Evolutionary conservation across 805 yeast genomes (phyloP).

Genomic region (Tetrapisispora nanseiensis): DNA sequence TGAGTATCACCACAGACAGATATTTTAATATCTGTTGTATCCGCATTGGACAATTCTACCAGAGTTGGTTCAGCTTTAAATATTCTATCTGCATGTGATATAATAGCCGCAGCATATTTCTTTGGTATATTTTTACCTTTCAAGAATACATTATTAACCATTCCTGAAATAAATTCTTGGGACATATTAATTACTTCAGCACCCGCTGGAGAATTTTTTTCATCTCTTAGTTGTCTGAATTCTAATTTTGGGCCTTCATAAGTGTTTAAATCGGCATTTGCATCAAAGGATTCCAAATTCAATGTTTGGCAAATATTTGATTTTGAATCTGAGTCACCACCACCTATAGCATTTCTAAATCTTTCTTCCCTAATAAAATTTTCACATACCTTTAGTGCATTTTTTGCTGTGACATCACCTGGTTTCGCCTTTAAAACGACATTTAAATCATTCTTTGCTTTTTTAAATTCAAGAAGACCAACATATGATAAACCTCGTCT

Average conservation of each 20-base stretch:
- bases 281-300: slow-evolving; percentile 23
- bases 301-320: slow-evolving; percentile 23
- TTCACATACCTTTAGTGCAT: slow-evolving; percentile 51
- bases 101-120: slow-evolving; percentile 71
- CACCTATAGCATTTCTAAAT: slow-evolving; percentile 81
- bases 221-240: slow-evolving; percentile 22
- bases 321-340: slow-evolving; percentile 34
- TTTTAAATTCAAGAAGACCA: slow-evolving; percentile 67
- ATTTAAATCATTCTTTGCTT: slow-evolving; percentile 62
- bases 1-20: slow-evolving; percentile 97
- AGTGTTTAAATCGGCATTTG: slow-evolving; percentile 23
- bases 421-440: slow-evolving; percentile 54
- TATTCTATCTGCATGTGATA: slow-evolving; percentile 58
- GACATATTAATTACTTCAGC: slow-evolving; percentile 35
- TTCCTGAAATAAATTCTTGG: slow-evolving; percentile 45
- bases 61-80: slow-evolving; percentile 60
- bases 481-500: slow-evolving; percentile 75
- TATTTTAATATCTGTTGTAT: slow-evolving; percentile 32
- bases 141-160: slow-evolving; percentile 60
- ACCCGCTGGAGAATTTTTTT: slow-evolving; percentile 19
- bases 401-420: slow-evolving; percentile 55
- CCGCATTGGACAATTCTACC: slow-evolving; percentile 49
- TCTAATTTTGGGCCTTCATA: slow-evolving; percentile 25
- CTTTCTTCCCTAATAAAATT: slow-evolving; percentile 61
- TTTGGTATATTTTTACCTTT: slow-evolving; percentile 68